Evolutionary conservation across 1,284 basidiomycete species (phyloP).

Genomic region (Ganoderma meredithae): DNA sequence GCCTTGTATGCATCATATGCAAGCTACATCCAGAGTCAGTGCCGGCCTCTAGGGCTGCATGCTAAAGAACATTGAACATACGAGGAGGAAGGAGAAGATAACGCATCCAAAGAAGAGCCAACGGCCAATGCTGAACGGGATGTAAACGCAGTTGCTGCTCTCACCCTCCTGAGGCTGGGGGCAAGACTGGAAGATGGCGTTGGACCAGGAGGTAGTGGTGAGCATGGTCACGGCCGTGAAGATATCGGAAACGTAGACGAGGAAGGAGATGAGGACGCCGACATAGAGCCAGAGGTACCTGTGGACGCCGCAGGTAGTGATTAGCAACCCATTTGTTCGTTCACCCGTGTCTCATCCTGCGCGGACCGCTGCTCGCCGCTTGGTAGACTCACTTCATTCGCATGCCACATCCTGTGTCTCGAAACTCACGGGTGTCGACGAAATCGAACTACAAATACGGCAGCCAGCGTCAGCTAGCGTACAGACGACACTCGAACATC

Average conservation of each 20-base stretch:
- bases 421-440: constrained; percentile 92
- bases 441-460: constrained; percentile 87
- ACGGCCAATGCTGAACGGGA: constrained; percentile 90
- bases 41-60: constrained; percentile 44
- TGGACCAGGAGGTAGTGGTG: constrained; percentile 90
- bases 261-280: constrained; percentile 92
- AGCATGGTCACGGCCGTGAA: constrained; percentile 98
- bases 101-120: constrained; percentile 99
- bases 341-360: not conserved
- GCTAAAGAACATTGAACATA: constrained; percentile 46
- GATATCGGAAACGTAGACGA: constrained; percentile 97
- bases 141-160: constrained; percentile 78
- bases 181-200: constrained; percentile 86
- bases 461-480: constrained; percentile 21
- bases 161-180: constrained; percentile 41
- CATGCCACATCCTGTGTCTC: constrained; percentile 86
- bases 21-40: constrained; percentile 42
- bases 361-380: not conserved
- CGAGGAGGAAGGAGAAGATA: constrained; percentile 95
- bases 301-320: constrained; percentile 13
- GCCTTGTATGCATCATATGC: constrained; percentile 94
- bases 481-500: not conserved
- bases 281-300: constrained; percentile 94
- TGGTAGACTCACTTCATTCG: constrained; percentile 77
- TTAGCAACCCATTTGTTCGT: not conserved